A percentile compares a stretch with the other conserved stretches of the same genome.
Evolutionary conservation across 129 eudicot genomes (phyloP).

Genomic region (Pulicaria dysenterica): DNA sequence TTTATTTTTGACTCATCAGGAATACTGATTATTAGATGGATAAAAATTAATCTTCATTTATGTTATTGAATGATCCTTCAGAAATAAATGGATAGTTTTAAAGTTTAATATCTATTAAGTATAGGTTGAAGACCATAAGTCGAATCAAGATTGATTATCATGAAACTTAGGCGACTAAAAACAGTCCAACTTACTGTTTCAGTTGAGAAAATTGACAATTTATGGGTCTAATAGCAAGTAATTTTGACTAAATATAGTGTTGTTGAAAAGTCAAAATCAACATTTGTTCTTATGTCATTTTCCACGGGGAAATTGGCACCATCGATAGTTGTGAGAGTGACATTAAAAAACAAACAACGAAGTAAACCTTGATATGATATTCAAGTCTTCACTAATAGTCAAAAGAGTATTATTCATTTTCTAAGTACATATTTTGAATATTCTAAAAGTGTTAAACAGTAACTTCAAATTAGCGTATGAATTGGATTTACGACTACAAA

Average conservation of each 20-base stretch:
- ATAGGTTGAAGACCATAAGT: neutral
- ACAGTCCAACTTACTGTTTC: neutral
- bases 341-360: conserved; percentile 2
- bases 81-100: neutral
- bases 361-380: conserved; percentile 5
- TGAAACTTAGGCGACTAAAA: neutral
- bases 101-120: neutral
- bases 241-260: neutral
- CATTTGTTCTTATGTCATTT: neutral
- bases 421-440: too few species aligned
- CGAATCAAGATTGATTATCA: neutral
- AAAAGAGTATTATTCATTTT: too few species aligned
- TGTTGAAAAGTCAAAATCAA: conserved; percentile 3
- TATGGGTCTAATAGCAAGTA: neutral
- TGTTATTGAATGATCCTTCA: too few species aligned
- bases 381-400: too few species aligned
- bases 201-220: neutral
- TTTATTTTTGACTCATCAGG: too few species aligned
- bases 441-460: too few species aligned
- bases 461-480: too few species aligned
- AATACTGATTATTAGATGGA: too few species aligned
- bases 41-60: too few species aligned
- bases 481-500: too few species aligned
- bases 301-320: neutral
- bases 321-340: neutral